Percentiles rank a stretch among this genome's conserved stretches.
Conservation (phyloP, 2,329 filamentous ascomycete species). For the Sclerotinia glacialis region DNA sequence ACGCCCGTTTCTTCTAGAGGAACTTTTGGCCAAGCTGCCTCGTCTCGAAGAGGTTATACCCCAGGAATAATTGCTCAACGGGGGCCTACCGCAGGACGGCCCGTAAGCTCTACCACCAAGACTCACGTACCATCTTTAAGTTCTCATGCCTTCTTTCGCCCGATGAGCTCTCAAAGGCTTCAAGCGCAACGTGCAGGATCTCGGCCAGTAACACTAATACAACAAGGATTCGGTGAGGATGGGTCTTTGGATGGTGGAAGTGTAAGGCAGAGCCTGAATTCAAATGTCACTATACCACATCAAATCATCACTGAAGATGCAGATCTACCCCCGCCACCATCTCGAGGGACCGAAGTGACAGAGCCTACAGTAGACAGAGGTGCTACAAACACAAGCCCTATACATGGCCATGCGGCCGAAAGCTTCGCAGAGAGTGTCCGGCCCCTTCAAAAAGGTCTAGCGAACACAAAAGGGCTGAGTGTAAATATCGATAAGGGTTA, state of each 20-base stretch:
- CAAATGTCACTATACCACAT: slow-evolving; percentile 42
- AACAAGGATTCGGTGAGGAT: slow-evolving; percentile 42
- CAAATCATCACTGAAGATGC: slow-evolving; percentile 44
- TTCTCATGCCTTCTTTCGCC: slow-evolving; percentile 88
- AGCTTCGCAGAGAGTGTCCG: slow-evolving; percentile 75
- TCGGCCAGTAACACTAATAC: slow-evolving; percentile 43
- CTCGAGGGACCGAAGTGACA: slow-evolving; percentile 77
- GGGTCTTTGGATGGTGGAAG: slow-evolving; percentile 46
- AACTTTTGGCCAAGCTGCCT: slow-evolving; percentile 53
- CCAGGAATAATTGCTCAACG: slow-evolving; percentile 16
- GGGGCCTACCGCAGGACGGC: slow-evolving; percentile 50
- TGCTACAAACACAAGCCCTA: slow-evolving; percentile 73
- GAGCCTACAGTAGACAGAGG: slow-evolving; percentile 63
- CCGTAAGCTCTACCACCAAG: slow-evolving; percentile 66
- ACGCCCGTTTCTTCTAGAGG: slow-evolving; percentile 46
- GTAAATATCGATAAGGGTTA: slow-evolving; percentile 61
- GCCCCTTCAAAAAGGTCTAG: slow-evolving; percentile 53
- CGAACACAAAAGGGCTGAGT: slow-evolving; percentile 46
- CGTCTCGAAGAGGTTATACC: slow-evolving; percentile 49
- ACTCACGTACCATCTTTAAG: slow-evolving; percentile 89
- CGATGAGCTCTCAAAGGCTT: slow-evolving; percentile 93
- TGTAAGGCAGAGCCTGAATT: slow-evolving; percentile 58
- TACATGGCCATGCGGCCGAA: slow-evolving; percentile 53
- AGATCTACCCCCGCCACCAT: slow-evolving; percentile 61
- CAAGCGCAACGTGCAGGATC: slow-evolving; percentile 77